Percentiles rank a stretch among this genome's conserved stretches.
Evolutionary conservation across 495 filamentous ascomycete genomes (phyloP).

Genomic region (Penicillium coffeae): DNA sequence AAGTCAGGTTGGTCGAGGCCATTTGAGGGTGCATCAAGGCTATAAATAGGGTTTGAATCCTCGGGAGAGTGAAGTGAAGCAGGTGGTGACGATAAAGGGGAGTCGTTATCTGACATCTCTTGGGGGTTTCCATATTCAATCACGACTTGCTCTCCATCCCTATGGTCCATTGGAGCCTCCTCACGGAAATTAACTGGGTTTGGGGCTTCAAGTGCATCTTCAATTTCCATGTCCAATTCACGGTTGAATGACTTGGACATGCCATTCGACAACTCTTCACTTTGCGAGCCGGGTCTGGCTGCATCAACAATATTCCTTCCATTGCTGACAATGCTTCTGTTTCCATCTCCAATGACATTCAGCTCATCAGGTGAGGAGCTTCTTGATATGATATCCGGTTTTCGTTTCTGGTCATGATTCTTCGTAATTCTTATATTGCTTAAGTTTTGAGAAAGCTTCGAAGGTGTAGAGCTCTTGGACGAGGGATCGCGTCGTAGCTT

Average conservation of each 20-base stretch:
- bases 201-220: too few species aligned
- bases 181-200: too few species aligned
- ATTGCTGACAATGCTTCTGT: background rate
- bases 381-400: conserved; percentile 2
- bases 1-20: conserved; percentile 15
- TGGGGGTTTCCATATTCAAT: background rate
- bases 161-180: too few species aligned
- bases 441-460: background rate
- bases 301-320: background rate
- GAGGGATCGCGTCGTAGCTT: conserved; percentile 10
- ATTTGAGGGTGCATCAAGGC: background rate
- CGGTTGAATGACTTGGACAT: too few species aligned
- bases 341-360: conserved; percentile 14
- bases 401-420: background rate
- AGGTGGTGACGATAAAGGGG: conserved; percentile 42
- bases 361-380: conserved; percentile 32
- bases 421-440: background rate
- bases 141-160: background rate
- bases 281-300: background rate
- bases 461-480: conserved; percentile 4
- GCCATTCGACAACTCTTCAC: too few species aligned
- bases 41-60: background rate
- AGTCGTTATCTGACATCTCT: conserved; percentile 23
- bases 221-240: too few species aligned
- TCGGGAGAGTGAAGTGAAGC: conserved; percentile 23